Conservation (phyloP, 257 asterid genomes). For the Solanum pennellii region DNA sequence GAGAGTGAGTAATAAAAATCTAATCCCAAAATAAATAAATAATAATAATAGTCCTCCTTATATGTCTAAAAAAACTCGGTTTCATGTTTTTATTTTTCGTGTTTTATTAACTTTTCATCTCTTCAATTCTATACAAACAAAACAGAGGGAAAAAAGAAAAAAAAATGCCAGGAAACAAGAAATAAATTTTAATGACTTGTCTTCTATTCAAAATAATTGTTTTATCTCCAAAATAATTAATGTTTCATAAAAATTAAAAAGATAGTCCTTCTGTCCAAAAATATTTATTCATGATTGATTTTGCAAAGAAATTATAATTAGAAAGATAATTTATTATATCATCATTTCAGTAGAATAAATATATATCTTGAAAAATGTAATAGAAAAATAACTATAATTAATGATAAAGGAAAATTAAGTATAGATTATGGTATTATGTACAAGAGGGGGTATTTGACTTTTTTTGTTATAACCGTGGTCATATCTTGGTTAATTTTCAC, state of each 20-base stretch:
- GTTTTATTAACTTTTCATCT: not conserved
- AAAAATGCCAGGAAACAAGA: not conserved
- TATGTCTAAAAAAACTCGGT: not conserved
- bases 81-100: not conserved
- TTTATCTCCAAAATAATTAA: not conserved
- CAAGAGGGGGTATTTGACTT: no score
- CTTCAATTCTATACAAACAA: not conserved
- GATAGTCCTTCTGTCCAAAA: not conserved
- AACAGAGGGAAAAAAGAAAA: fast-evolving
- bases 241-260: not conserved
- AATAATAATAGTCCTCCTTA: not conserved
- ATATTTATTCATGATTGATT: no score
- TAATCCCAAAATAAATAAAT: not conserved
- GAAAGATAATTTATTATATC: no score
- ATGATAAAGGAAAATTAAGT: no score
- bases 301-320: no score
- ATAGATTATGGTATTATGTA: no score
- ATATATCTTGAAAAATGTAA: no score
- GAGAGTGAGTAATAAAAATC: not conserved
- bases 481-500: not conserved
- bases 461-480: not conserved
- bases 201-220: not conserved
- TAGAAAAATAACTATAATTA: no score
- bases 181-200: not conserved
- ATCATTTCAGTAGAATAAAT: no score